phyloP scores from a whole-genome alignment of 2,329 filamentous ascomycete genomes.

The Xylaria sp. region DNA sequence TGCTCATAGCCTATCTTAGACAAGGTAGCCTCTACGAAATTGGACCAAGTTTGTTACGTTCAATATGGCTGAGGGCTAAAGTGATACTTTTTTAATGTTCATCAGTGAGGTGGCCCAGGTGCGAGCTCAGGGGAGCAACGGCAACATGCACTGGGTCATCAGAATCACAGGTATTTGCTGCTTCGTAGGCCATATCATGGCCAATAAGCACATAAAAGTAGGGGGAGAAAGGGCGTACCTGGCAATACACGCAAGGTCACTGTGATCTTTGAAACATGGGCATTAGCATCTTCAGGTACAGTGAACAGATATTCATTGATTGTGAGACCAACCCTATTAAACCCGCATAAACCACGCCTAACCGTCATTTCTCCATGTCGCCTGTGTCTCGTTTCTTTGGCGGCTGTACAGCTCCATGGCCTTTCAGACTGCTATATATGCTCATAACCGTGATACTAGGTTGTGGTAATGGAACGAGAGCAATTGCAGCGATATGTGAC shows the following conservation, averaged over 20 bases:
- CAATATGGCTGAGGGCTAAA: no score
- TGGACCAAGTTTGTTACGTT: no score
- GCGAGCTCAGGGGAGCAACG: not conserved
- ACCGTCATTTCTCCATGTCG: not conserved
- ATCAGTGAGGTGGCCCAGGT: not conserved
- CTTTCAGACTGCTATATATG: not conserved
- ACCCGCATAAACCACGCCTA: not conserved
- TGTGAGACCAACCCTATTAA: slow-evolving; percentile 54
- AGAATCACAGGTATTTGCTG: not conserved
- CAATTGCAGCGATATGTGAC: not conserved
- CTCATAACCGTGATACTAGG: no score
- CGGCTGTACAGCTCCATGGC: not conserved
- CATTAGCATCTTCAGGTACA: slow-evolving; percentile 49
- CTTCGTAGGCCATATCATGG: not conserved
- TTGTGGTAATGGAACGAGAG: not conserved
- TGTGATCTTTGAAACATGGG: slow-evolving; percentile 38
- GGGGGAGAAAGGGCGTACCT: slow-evolving; percentile 39
- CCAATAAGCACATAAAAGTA: no score
- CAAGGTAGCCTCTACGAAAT: not conserved
- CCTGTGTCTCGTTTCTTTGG: not conserved
- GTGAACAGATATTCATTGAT: slow-evolving; percentile 37
- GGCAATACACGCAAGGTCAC: slow-evolving; percentile 33
- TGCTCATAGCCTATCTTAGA: not conserved
- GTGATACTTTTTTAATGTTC: no score
- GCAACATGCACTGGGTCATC: not conserved